A percentile compares a stretch with the other conserved stretches of the same genome.
Conservation (phyloP, 2,329 filamentous ascomycete species). For the Trichophyton schoenleinii region DNA sequence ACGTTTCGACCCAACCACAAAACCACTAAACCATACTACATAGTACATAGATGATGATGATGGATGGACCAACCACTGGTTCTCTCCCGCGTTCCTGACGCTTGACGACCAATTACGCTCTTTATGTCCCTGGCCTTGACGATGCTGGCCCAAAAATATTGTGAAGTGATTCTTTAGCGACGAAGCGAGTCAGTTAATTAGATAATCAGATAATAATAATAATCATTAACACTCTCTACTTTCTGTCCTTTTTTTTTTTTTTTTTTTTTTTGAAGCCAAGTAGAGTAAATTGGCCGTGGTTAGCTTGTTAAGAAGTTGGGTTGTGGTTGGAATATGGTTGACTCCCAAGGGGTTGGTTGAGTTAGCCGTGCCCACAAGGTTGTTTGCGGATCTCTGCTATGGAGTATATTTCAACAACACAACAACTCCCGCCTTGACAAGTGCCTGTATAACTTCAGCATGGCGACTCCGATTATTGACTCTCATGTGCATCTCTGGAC, state of each 20-base stretch:
- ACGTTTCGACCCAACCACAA: neutral
- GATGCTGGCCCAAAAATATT: neutral
- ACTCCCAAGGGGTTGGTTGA: no score
- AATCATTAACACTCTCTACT: neutral
- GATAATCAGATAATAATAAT: neutral
- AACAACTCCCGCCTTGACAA: no score
- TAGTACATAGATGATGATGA: neutral
- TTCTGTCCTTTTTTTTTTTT: neutral
- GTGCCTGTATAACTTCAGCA: constrained; percentile 5
- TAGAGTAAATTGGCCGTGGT: neutral
- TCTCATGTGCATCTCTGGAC: constrained; percentile 87
- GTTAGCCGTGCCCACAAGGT: no score
- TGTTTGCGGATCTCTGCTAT: no score
- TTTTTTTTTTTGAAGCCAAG: neutral
- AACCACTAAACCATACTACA: neutral
- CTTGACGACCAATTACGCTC: neutral
- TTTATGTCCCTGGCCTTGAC: neutral
- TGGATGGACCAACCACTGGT: neutral
- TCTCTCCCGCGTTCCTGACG: neutral
- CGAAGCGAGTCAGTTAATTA: neutral
- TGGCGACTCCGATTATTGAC: constrained; percentile 54
- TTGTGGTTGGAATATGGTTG: neutral
- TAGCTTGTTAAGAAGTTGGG: no score
- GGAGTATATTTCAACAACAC: neutral
- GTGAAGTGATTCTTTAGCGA: neutral